These are phyloP conservation scores for Ceriops decandra DNA, from an alignment of 345 rosid genomes.

Conservation along the genomic window DNA sequence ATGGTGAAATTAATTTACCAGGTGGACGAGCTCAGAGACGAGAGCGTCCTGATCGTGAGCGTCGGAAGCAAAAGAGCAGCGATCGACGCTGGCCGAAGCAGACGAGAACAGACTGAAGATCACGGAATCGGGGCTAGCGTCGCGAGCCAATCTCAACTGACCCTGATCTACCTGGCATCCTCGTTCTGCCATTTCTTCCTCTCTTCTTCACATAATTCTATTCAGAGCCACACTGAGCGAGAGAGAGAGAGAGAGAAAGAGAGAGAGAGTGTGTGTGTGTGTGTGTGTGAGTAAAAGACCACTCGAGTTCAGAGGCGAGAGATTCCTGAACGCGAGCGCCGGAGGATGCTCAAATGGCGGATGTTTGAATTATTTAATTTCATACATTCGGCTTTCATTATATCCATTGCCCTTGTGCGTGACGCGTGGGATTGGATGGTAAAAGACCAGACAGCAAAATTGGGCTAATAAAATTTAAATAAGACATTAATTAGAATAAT, in stretches of 20 bases:
- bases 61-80: slow-evolving; percentile 85
- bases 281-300: not conserved
- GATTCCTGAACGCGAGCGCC: not conserved
- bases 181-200: slow-evolving; percentile 39
- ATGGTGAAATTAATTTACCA: slow-evolving; percentile 32
- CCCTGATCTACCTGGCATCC: slow-evolving; percentile 30
- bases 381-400: no score
- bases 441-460: slow-evolving; percentile 2
- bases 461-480: not conserved
- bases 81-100: slow-evolving; percentile 84
- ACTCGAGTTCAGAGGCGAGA: not conserved
- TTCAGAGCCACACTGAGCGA: not conserved
- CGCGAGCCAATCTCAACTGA: slow-evolving; percentile 43
- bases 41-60: slow-evolving; percentile 64
- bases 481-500: no score
- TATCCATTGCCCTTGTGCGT: no score
- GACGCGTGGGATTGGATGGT: no score
- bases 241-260: not conserved
- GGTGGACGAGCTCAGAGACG: slow-evolving; percentile 54
- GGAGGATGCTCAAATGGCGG: slow-evolving; percentile 1
- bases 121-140: slow-evolving; percentile 80
- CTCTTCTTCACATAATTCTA: slow-evolving; percentile 19
- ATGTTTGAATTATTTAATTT: not conserved
- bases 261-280: not conserved
- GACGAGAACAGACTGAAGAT: slow-evolving; percentile 84